phyloP scores from a whole-genome alignment of 1,284 basidiomycete species.

The Marasmius sp. region DNA sequence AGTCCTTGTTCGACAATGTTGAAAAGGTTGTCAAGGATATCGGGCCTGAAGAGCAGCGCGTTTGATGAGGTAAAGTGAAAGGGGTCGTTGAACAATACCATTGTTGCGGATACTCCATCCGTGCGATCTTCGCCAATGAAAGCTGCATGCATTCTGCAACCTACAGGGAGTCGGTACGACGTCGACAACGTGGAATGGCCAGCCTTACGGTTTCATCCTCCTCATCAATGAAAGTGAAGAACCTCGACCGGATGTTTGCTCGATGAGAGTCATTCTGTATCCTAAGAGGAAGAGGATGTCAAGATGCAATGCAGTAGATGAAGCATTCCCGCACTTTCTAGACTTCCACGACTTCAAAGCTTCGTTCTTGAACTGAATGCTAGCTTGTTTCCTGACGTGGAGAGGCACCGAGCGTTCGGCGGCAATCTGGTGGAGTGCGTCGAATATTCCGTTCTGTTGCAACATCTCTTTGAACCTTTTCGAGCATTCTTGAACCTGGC shows the following conservation, averaged over 20 bases:
- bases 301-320: slow-evolving; percentile 6
- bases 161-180: slow-evolving; percentile 33
- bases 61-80: slow-evolving; percentile 7
- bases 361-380: slow-evolving; percentile 81
- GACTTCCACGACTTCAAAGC: slow-evolving; percentile 69
- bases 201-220: slow-evolving; percentile 64
- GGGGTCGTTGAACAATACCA: slow-evolving; percentile 46
- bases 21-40: slow-evolving; percentile 59
- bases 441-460: slow-evolving; percentile 65
- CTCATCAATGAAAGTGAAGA: slow-evolving; percentile 66
- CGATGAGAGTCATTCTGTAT: slow-evolving; percentile 66
- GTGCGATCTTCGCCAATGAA: slow-evolving; percentile 68
- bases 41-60: slow-evolving; percentile 47
- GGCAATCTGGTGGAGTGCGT: slow-evolving; percentile 73
- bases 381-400: slow-evolving; percentile 69
- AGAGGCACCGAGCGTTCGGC: slow-evolving; percentile 55
- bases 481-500: slow-evolving; percentile 55
- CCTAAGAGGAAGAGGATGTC: slow-evolving; percentile 35
- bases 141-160: slow-evolving; percentile 73
- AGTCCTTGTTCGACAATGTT: slow-evolving; percentile 51
- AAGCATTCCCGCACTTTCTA: slow-evolving; percentile 50
- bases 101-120: slow-evolving; percentile 65
- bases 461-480: slow-evolving; percentile 65
- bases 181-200: not conserved
- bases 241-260: slow-evolving; percentile 55